phyloP scores from a whole-genome alignment of 1,284 basidiomycete genomes.

The Porogramme epimiltina region DNA sequence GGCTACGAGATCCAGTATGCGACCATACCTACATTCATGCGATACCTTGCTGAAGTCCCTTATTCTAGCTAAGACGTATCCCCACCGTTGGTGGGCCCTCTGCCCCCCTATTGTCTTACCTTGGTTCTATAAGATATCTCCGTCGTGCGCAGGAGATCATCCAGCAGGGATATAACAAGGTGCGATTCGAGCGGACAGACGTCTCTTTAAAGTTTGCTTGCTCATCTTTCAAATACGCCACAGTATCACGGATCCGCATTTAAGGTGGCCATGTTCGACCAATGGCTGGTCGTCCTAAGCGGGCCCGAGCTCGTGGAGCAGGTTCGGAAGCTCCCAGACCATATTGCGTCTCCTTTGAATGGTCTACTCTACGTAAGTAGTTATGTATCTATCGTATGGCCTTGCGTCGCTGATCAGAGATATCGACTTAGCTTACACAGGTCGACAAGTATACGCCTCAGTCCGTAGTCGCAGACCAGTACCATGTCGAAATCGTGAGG shows the following conservation, averaged over 20 bases:
- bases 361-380: constrained; percentile 13
- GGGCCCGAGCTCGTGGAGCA: constrained; percentile 36
- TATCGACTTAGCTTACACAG: neutral
- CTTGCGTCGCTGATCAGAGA: neutral
- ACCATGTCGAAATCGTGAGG: neutral
- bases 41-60: too few relatives aligned
- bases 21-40: too few relatives aligned
- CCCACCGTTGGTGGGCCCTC: constrained; percentile 29
- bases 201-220: too few relatives aligned
- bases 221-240: too few relatives aligned
- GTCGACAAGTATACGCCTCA: neutral
- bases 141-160: constrained; percentile 9
- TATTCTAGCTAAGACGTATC: constrained; percentile 23
- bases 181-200: constrained; percentile 9
- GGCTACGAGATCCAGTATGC: too few relatives aligned
- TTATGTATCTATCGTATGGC: constrained; percentile 15
- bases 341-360: constrained; percentile 36
- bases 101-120: constrained; percentile 21
- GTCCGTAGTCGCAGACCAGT: neutral
- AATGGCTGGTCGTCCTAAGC: constrained; percentile 37
- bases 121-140: constrained; percentile 10
- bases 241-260: constrained; percentile 33
- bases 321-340: constrained; percentile 36
- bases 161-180: constrained; percentile 33
- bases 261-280: constrained; percentile 33